A percentile compares a stretch with the other conserved stretches of the same genome.
phyloP scores from a whole-genome alignment of 2,329 filamentous ascomycete genomes.

The Diaporthe sp. region DNA sequence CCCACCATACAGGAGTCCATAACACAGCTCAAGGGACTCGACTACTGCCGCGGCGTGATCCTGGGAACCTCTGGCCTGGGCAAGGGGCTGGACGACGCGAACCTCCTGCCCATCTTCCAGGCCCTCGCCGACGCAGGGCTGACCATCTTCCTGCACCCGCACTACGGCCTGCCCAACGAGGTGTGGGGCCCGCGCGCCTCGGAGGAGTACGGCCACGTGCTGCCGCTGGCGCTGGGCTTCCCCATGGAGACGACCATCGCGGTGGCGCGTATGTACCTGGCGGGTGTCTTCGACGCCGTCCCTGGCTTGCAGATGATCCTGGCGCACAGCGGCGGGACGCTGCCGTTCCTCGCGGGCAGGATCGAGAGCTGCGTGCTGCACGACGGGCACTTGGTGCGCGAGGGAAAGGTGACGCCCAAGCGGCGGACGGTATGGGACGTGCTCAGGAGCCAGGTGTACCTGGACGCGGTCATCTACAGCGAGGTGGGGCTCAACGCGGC shows the following conservation, averaged over 20 bases:
- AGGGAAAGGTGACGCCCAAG: slow-evolving; percentile 65
- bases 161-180: slow-evolving; percentile 86
- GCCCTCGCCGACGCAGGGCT: slow-evolving; percentile 75
- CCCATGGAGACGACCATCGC: slow-evolving; percentile 95
- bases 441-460: slow-evolving; percentile 81
- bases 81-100: slow-evolving; percentile 82
- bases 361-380: slow-evolving; percentile 91
- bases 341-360: slow-evolving; percentile 89
- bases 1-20: slow-evolving; percentile 76
- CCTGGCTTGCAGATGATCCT: slow-evolving; percentile 79
- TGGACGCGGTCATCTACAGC: slow-evolving; percentile 89
- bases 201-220: slow-evolving; percentile 85
- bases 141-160: slow-evolving; percentile 88
- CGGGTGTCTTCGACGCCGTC: slow-evolving; percentile 85
- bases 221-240: slow-evolving; percentile 88
- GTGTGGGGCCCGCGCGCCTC: slow-evolving; percentile 81
- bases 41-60: slow-evolving; percentile 85
- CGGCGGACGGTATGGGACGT: slow-evolving; percentile 69
- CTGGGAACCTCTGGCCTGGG: slow-evolving; percentile 88
- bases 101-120: slow-evolving; percentile 78
- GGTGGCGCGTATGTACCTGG: slow-evolving; percentile 87
- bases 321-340: slow-evolving; percentile 88
- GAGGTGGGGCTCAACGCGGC: slow-evolving; percentile 80
- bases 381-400: slow-evolving; percentile 79
- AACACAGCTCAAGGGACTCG: slow-evolving; percentile 69